A percentile compares a stretch with the other conserved stretches of the same genome.
Conservation (phyloP, 352 stramenopile genomes). For the Stramenopiles sp. region DNA sequence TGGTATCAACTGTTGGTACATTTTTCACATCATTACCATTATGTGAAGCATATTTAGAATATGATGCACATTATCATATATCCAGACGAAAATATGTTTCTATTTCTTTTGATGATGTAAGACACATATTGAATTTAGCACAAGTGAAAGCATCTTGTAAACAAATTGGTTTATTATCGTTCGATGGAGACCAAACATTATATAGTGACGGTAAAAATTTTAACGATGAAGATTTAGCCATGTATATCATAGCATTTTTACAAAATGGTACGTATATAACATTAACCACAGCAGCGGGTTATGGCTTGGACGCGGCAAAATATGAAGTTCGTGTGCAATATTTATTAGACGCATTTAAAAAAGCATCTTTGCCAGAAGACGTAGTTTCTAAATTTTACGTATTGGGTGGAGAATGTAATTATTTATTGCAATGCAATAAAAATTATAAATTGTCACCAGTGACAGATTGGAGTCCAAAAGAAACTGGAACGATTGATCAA, state of each 20-base stretch:
- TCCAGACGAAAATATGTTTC: slow-evolving; percentile 34
- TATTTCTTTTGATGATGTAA: slow-evolving; percentile 47
- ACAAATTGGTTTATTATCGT: slow-evolving; percentile 31
- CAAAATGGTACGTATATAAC: slow-evolving; percentile 32
- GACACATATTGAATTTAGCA: slow-evolving; percentile 43
- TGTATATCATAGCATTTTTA: slow-evolving; percentile 34
- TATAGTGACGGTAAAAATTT: slow-evolving; percentile 48
- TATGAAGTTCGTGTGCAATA: slow-evolving; percentile 38
- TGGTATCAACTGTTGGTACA: slow-evolving; percentile 37
- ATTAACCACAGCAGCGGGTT: slow-evolving; percentile 43
- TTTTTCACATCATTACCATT: slow-evolving; percentile 41
- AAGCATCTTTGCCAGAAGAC: no score
- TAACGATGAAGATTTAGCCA: slow-evolving; percentile 37
- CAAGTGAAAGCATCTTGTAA: slow-evolving; percentile 34
- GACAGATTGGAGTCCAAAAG: slow-evolving; percentile 47
- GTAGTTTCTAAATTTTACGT: slow-evolving; percentile 38
- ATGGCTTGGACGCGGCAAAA: slow-evolving; percentile 29
- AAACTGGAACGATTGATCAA: slow-evolving; percentile 53
- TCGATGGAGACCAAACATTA: slow-evolving; percentile 50
- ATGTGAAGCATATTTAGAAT: slow-evolving; percentile 30
- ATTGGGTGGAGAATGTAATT: slow-evolving; percentile 91
- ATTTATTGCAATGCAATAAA: slow-evolving; percentile 34
- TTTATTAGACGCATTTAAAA: no score
- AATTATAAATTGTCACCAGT: slow-evolving; percentile 38
- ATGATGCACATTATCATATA: slow-evolving; percentile 39